These are phyloP conservation scores for Coniochaeta prunicola DNA, from an alignment of 2,329 filamentous ascomycete species.

Conservation along the genomic window DNA sequence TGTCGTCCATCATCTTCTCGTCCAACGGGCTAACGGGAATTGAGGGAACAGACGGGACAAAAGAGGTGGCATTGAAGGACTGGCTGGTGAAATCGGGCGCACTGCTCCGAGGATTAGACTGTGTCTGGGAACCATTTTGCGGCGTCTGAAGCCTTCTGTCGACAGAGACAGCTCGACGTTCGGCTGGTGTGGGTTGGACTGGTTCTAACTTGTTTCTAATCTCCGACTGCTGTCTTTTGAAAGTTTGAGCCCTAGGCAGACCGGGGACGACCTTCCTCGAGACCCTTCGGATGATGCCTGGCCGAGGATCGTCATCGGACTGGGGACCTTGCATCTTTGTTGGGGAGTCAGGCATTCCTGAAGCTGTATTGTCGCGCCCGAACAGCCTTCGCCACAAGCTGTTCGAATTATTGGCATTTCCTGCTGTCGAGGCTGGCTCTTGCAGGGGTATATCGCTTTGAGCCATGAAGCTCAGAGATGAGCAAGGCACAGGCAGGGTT, in stretches of 20 bases:
- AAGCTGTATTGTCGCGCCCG: slow-evolving; percentile 14
- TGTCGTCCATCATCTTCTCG: slow-evolving; percentile 21
- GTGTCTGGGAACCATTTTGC: slow-evolving; percentile 23
- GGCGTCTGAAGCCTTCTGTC: slow-evolving; percentile 40
- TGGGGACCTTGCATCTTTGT: slow-evolving; percentile 10
- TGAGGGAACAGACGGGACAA: slow-evolving; percentile 15
- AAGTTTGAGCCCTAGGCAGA: slow-evolving; percentile 69
- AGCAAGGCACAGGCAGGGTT: slow-evolving; percentile 1
- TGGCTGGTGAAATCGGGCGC: slow-evolving; percentile 37
- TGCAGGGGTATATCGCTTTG: slow-evolving; percentile 13
- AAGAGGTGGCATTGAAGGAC: slow-evolving; percentile 16
- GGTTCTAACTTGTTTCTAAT: slow-evolving; percentile 65
- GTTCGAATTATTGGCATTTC: slow-evolving; percentile 11
- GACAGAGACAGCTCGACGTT: slow-evolving; percentile 65
- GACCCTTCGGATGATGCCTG: slow-evolving; percentile 32
- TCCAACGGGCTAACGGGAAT: slow-evolving; percentile 23
- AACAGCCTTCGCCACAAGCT: slow-evolving; percentile 18
- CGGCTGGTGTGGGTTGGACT: slow-evolving; percentile 52
- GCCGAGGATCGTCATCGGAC: slow-evolving; percentile 21
- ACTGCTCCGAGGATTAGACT: slow-evolving; percentile 36
- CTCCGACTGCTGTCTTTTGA: slow-evolving; percentile 79
- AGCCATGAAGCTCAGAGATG: slow-evolving; percentile 16
- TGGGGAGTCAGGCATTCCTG: slow-evolving; percentile 6
- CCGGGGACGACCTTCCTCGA: slow-evolving; percentile 65
- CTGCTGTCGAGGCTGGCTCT: slow-evolving; percentile 9